Evolutionary conservation across 2,329 filamentous ascomycete species (phyloP).

Genomic region (Scedosporium aurantiacum): DNA sequence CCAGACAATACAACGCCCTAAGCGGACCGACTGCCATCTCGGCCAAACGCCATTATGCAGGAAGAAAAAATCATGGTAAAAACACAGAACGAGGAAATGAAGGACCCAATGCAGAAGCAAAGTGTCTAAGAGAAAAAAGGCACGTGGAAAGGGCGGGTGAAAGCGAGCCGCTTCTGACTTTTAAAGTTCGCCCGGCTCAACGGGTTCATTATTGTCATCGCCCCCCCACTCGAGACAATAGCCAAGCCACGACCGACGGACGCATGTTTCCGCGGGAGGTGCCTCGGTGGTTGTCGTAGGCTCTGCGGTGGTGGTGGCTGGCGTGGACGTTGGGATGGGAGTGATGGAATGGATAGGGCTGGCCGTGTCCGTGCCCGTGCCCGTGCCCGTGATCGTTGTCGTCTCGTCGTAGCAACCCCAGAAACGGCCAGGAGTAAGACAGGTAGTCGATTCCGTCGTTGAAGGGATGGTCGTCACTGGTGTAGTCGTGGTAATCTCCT

Average conservation of each 20-base stretch:
- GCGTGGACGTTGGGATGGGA: slow-evolving; percentile 19
- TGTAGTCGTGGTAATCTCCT: slow-evolving; percentile 19
- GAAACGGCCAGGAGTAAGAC: slow-evolving; percentile 35
- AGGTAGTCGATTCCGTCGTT: slow-evolving; percentile 13
- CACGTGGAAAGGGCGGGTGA: neutral
- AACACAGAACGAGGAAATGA: neutral
- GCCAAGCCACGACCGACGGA: slow-evolving; percentile 28
- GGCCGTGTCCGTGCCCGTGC: neutral
- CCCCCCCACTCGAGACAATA: slow-evolving; percentile 27
- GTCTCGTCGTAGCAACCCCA: slow-evolving; percentile 36
- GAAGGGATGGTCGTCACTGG: slow-evolving; percentile 16
- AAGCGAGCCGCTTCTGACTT: neutral
- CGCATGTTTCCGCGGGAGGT: slow-evolving; percentile 21
- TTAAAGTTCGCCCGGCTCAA: slow-evolving; percentile 21
- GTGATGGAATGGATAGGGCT: slow-evolving; percentile 18
- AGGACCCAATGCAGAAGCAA: neutral
- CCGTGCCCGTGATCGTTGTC: slow-evolving; percentile 14
- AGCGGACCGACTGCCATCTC: neutral
- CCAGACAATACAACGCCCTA: neutral
- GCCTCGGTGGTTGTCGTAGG: slow-evolving; percentile 15
- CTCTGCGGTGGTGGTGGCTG: slow-evolving; percentile 14
- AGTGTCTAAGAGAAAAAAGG: neutral
- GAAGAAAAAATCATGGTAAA: neutral
- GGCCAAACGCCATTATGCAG: slow-evolving; percentile 3
- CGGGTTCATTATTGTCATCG: slow-evolving; percentile 14